Base-by-base conservation (phyloP, 2,329 filamentous ascomycete species). In the Penicillium olsonii region DNA sequence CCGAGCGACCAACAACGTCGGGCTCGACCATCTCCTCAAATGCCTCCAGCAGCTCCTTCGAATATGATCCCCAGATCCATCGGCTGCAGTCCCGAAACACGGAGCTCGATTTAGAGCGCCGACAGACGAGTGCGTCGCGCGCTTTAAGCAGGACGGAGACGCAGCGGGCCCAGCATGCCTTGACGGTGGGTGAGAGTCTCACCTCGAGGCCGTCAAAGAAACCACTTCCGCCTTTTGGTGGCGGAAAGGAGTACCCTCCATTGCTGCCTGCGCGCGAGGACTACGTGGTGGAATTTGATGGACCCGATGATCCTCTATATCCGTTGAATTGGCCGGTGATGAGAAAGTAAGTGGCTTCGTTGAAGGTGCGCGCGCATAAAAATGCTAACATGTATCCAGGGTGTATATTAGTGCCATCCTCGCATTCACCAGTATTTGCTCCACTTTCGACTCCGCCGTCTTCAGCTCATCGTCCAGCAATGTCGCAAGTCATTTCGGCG, bases 391-490 rank as follows among this genome's bases (percentile, higher is more conserved):
- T 33, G 5, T 15, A 18, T 11, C 11, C 12, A 62, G 59, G 19
- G 14, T 51, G 4, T 55, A 52, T 27, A 59, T 53, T 17, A 57
- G 50, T 26, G 54, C 37, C 20, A 62, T 62, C 37, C 58, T 61
- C 37, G 58, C 56, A 18, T 64, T 55, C 22, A 54, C 57, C 22
- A 55, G 57, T 49, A 57, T 62, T 34, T 64, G 61, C 34, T 81
- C 76, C 37, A 77, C 78, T 1, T 81, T 81, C 46, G 75, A 74
- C 2, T 68, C 64, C 2, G 84, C 82, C 66, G 83, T 89, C 61
- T 89, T 88, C 71, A 87, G 85, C 2, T 72, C 83, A 24, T 84
- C 85, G 5, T 87, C 84, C 0, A 51, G 55, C 11, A 60, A 71
- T 17, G 77, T 89, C 4, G 78, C 82, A 7, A 42, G 43, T 2